A percentile compares a stretch with the other conserved stretches of the same genome.
phyloP scores from a whole-genome alignment of 208 protist genomes.

The Crithidia sp. region DNA sequence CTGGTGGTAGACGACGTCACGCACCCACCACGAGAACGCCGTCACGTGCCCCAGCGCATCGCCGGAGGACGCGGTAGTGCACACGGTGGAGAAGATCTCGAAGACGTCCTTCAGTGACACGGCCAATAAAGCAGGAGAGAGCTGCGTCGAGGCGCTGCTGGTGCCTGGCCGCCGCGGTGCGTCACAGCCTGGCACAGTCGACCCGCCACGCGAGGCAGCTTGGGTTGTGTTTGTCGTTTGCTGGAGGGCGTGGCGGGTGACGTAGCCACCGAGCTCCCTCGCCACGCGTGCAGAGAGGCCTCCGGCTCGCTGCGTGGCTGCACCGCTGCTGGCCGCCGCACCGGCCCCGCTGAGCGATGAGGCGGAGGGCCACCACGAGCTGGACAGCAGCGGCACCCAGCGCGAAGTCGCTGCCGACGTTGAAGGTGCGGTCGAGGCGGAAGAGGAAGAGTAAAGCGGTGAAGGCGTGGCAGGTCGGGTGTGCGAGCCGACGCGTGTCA shows the following conservation, averaged over 20 bases:
- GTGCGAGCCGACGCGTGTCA: conserved; percentile 4
- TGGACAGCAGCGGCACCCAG: conserved; percentile 26
- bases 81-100: conserved; percentile 33
- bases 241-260: conserved; percentile 26
- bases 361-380: conserved; percentile 30
- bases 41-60: conserved; percentile 14
- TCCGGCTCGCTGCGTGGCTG: neutral
- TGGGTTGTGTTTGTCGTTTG: neutral
- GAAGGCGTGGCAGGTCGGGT: neutral
- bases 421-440: neutral
- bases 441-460: neutral
- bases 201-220: neutral
- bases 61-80: conserved; percentile 19
- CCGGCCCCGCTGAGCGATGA: neutral
- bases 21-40: conserved; percentile 36
- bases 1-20: conserved; percentile 21
- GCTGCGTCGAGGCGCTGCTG: neutral
- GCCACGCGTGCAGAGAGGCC: neutral
- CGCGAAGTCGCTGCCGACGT: neutral
- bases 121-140: conserved; percentile 6
- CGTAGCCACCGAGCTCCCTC: conserved; percentile 19
- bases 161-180: neutral
- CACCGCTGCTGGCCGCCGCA: neutral
- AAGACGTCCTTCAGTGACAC: conserved; percentile 22
- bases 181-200: neutral